phyloP scores from a whole-genome alignment of 1,284 basidiomycete genomes.

The Neolentinus lepideus region DNA sequence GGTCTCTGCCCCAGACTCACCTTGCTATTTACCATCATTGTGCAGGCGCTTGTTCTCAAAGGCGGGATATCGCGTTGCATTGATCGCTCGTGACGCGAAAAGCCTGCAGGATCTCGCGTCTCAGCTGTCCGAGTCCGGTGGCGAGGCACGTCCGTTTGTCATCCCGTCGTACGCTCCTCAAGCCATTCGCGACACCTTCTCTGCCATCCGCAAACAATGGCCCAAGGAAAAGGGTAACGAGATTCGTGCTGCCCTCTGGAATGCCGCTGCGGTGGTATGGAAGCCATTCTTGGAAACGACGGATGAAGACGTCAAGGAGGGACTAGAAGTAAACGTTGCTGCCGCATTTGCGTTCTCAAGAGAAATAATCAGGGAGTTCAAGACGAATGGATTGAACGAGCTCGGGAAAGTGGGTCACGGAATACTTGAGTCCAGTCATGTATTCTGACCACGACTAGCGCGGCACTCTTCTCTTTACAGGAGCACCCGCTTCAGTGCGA shows the following conservation, averaged over 20 bases:
- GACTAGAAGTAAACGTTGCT: conserved; percentile 47
- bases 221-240: conserved; percentile 28
- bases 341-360: conserved; percentile 65
- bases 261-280: conserved; percentile 49
- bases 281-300: conserved; percentile 66
- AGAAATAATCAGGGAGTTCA: conserved; percentile 55
- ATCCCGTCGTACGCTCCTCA: neutral
- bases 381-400: conserved; percentile 45
- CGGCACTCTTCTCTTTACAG: conserved; percentile 72
- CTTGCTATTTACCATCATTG: conserved; percentile 2
- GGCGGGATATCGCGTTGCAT: conserved; percentile 60
- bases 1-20: conserved; percentile 2
- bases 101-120: conserved; percentile 43
- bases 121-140: conserved; percentile 44
- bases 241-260: conserved; percentile 62
- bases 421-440: neutral
- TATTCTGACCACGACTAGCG: conserved; percentile 15
- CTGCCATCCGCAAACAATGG: conserved; percentile 45
- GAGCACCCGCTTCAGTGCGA: conserved; percentile 63
- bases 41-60: conserved; percentile 55
- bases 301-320: conserved; percentile 44
- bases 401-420: conserved; percentile 20
- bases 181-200: conserved; percentile 45
- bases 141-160: conserved; percentile 22
- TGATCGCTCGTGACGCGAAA: conserved; percentile 56